A percentile compares a stretch with the other conserved stretches of the same genome.
Conservation (phyloP, 2,329 filamentous ascomycete genomes). For the Arthrobotrys musiformis region DNA sequence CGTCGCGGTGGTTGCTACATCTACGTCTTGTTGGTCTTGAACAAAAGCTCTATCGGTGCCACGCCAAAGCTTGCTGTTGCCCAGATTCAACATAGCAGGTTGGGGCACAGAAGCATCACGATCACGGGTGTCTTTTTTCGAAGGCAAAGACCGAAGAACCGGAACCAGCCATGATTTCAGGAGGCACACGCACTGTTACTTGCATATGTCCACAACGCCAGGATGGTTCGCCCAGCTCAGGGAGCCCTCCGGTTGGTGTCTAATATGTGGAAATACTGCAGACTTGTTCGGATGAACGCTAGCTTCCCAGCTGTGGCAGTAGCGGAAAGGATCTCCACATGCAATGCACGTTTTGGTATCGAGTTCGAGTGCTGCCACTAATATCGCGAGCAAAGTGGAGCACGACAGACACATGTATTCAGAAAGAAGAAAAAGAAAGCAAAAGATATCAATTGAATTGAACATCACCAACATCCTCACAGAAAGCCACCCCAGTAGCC, state of each 20-base stretch:
- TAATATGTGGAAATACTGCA: background rate
- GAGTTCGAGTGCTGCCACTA: background rate
- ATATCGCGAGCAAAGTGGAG: slow-evolving; percentile 29
- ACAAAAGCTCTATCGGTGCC: slow-evolving; percentile 14
- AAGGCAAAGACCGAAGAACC: background rate
- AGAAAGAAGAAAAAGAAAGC: background rate
- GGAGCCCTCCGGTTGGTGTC: background rate
- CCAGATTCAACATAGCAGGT: background rate
- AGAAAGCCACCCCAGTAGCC: slow-evolving; percentile 7
- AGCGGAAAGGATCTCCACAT: slow-evolving; percentile 33
- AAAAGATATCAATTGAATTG: slow-evolving; percentile 8
- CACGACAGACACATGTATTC: slow-evolving; percentile 27
- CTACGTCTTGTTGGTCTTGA: slow-evolving; percentile 1
- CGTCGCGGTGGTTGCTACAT: slow-evolving; percentile 21
- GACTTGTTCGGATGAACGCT: slow-evolving; percentile 48
- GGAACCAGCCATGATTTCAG: slow-evolving; percentile 16
- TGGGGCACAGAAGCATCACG: slow-evolving; percentile 8
- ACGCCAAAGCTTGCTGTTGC: background rate
- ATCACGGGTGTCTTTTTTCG: slow-evolving; percentile 15
- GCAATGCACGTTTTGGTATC: slow-evolving; percentile 18
- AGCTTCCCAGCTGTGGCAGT: slow-evolving; percentile 6
- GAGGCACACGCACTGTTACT: slow-evolving; percentile 4
- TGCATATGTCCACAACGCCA: background rate
- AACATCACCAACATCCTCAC: background rate
- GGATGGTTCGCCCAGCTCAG: background rate